phyloP scores from a whole-genome alignment of 495 filamentous ascomycete genomes.

The Penicilliopsis zonata region DNA sequence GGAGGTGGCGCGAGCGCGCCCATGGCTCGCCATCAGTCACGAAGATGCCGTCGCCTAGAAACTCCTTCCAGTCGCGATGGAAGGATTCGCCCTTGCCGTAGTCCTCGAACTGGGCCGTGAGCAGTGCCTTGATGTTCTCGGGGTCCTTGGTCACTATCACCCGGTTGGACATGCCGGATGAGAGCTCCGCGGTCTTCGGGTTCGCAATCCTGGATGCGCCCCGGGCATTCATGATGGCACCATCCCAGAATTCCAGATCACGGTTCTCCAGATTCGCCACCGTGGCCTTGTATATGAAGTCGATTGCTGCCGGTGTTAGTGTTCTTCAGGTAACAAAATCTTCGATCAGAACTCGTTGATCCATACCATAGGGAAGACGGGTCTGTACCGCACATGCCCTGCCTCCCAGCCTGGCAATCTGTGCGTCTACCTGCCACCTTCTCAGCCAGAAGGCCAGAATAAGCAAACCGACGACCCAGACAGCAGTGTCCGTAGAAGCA shows the following conservation, averaged over 20 bases:
- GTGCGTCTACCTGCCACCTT: constrained; percentile 18
- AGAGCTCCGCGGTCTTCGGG: constrained; percentile 47
- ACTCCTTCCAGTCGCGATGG: constrained; percentile 57
- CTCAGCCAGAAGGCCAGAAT: constrained; percentile 14
- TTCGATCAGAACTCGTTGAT: not conserved
- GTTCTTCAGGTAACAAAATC: not conserved
- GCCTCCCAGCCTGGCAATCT: constrained; percentile 23
- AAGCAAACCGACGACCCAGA: constrained; percentile 16
- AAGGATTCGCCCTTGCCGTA: constrained; percentile 63
- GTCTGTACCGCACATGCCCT: constrained; percentile 22
- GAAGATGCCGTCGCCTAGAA: constrained; percentile 74
- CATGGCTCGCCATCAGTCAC: constrained; percentile 62
- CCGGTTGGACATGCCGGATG: constrained; percentile 39
- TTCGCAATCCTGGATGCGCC: constrained; percentile 12
- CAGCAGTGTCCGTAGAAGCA: constrained; percentile 12
- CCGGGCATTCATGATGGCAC: constrained; percentile 29
- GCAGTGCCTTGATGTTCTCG: constrained; percentile 61
- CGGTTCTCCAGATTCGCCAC: constrained; percentile 34
- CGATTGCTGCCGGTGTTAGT: constrained; percentile 38
- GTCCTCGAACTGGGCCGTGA: constrained; percentile 60
- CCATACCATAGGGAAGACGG: constrained; percentile 23
- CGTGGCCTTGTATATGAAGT: constrained; percentile 43
- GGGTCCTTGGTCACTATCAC: constrained; percentile 54
- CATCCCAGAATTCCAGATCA: constrained; percentile 49
- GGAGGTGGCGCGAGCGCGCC: constrained; percentile 63